phyloP scores from a whole-genome alignment of 2,329 filamentous ascomycete species.

The Alternaria gansuensis region DNA sequence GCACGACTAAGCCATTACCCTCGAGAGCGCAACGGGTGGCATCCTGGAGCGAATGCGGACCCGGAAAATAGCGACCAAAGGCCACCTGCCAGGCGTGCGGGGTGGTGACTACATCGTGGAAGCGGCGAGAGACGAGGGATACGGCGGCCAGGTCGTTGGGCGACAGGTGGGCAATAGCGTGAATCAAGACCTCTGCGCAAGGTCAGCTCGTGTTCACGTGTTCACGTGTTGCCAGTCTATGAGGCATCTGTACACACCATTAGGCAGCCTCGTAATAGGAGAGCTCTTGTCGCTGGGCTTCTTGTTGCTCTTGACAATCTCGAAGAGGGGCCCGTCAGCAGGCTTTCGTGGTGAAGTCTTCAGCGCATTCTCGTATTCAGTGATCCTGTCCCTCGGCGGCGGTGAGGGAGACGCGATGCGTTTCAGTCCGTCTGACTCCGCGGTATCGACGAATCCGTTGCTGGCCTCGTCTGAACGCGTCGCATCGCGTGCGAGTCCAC shows the following conservation, averaged over 20 bases:
- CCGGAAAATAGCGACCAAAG: conserved; percentile 89
- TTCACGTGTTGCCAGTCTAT: not conserved
- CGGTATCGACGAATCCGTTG: conserved; percentile 19
- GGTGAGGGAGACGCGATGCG: conserved; percentile 32
- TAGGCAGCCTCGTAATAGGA: conserved; percentile 73
- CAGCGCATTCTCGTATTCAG: conserved; percentile 64
- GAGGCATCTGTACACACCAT: conserved; percentile 68
- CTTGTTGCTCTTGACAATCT: conserved; percentile 60
- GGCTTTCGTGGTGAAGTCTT: conserved; percentile 52
- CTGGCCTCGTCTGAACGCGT: conserved; percentile 32
- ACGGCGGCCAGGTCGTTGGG: conserved; percentile 84
- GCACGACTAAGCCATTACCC: conserved; percentile 57
- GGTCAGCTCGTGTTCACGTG: conserved; percentile 23
- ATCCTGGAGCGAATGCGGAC: conserved; percentile 66
- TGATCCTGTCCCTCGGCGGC: conserved; percentile 59
- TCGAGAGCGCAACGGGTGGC: conserved; percentile 56
- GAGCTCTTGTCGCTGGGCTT: conserved; percentile 57
- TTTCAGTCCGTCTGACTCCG: conserved; percentile 45
- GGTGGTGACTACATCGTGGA: conserved; percentile 85
- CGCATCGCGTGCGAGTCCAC: conserved; percentile 32
- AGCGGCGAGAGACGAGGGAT: conserved; percentile 85
- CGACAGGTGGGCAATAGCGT: conserved; percentile 88
- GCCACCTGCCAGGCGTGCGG: conserved; percentile 94
- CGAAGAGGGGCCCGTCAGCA: conserved; percentile 59
- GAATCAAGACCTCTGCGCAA: conserved; percentile 82